Conservation (phyloP, 2,329 filamentous ascomycete genomes). For the Hirsutella rhossiliensis region DNA sequence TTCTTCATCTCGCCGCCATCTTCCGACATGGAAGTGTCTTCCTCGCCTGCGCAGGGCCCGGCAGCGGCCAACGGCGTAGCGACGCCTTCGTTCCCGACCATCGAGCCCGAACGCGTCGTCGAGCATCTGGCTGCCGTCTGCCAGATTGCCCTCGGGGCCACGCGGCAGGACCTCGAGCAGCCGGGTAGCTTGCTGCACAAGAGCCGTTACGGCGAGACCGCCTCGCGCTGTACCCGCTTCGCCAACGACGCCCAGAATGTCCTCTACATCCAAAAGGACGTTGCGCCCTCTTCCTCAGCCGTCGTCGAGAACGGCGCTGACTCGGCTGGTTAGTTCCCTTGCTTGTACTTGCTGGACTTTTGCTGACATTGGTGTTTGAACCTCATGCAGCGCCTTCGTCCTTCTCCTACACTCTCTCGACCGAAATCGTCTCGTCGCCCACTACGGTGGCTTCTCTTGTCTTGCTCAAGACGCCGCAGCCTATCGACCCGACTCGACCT, state of each 20-base stretch:
- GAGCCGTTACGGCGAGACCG: slow-evolving; percentile 60
- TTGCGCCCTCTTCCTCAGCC: slow-evolving; percentile 30
- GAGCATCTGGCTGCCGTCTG: slow-evolving; percentile 62
- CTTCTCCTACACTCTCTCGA: slow-evolving; percentile 69
- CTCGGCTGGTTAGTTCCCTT: slow-evolving; percentile 27
- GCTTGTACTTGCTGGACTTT: not conserved
- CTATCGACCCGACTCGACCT: slow-evolving; percentile 72
- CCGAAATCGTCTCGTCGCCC: slow-evolving; percentile 67
- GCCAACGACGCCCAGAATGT: slow-evolving; percentile 78
- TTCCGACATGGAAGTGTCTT: slow-evolving; percentile 40
- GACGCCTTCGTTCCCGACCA: slow-evolving; percentile 34
- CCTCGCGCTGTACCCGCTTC: slow-evolving; percentile 80
- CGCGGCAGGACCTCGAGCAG: slow-evolving; percentile 65
- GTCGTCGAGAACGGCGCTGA: slow-evolving; percentile 37
- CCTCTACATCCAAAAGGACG: slow-evolving; percentile 83
- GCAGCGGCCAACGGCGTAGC: slow-evolving; percentile 34
- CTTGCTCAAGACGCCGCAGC: slow-evolving; percentile 78
- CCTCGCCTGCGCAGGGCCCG: slow-evolving; percentile 27
- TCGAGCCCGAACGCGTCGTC: slow-evolving; percentile 59
- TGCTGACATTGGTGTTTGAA: slow-evolving; percentile 4
- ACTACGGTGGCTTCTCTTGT: slow-evolving; percentile 80
- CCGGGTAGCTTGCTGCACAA: slow-evolving; percentile 74
- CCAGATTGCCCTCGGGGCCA: slow-evolving; percentile 62
- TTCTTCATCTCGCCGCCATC: not conserved
- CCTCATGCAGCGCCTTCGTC: slow-evolving; percentile 26